Conservation (phyloP, 176 grass and related monocot genomes). For the Aegilops longissima region DNA sequence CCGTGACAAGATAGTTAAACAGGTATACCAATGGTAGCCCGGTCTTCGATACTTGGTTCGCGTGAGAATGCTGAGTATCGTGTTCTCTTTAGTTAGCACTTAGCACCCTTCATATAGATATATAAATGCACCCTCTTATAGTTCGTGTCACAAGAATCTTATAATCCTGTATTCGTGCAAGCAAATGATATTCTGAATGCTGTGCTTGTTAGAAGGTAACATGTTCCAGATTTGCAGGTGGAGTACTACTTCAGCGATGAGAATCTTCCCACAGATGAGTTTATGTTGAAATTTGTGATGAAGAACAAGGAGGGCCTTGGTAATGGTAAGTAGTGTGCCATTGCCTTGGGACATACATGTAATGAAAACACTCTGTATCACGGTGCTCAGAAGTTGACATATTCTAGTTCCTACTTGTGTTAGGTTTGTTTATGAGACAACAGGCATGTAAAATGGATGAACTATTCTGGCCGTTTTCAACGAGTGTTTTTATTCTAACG, state of each 20-base stretch:
- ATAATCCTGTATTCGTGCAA: conserved; percentile 1
- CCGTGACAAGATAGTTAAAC: conserved; percentile 68
- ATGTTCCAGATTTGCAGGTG: conserved; percentile 47
- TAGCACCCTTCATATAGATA: not conserved
- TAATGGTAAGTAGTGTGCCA: conserved; percentile 59
- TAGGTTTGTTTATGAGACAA: not conserved
- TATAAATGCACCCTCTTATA: not conserved
- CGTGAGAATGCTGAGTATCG: not conserved
- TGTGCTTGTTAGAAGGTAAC: not conserved
- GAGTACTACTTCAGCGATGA: conserved; percentile 98
- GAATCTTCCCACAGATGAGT: conserved; percentile 80
- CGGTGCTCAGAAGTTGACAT: not conserved
- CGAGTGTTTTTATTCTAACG: not conserved
- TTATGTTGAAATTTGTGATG: conserved; percentile 68
- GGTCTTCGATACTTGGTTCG: not conserved
- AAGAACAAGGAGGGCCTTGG: conserved; percentile 79
- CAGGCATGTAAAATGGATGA: not conserved
- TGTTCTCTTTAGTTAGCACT: not conserved
- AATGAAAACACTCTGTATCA: not conserved
- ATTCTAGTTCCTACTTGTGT: not conserved
- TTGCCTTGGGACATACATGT: conserved; percentile 21
- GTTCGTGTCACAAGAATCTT: not conserved
- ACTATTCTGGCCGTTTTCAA: not conserved
- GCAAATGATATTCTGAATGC: not conserved
- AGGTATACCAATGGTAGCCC: conserved; percentile 29